Base-by-base conservation (phyloP, 352 stramenopile species). In the Pythium folliculosum region DNA sequence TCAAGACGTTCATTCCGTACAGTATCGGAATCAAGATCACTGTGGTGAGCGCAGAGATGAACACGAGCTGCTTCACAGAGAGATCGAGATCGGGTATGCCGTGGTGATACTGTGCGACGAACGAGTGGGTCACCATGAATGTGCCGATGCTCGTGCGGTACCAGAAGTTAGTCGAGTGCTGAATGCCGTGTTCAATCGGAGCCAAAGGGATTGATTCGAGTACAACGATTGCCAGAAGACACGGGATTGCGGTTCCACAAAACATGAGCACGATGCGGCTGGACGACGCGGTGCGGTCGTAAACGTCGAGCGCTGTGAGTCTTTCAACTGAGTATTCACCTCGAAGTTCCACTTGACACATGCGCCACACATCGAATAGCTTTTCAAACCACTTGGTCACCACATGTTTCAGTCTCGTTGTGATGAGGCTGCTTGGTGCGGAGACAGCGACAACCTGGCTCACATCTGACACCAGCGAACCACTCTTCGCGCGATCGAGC, bases 281-380 rank as follows among this genome's bases (percentile, higher is more conserved):
- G 10, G 37, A 14, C 4, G 48, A 45, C 12, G 32, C 25, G 3
- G 19, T 7, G 37, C 5, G 9, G 23, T 19, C 12, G 27, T 70
- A 70, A n/a, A 49, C 37, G 4, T 65, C 35, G 2, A 70, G 40
- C 2, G 64, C 52, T 12, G 50, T 16, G 52, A 77, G 55, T 30
- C 72, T 65, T 54, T 81, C 60, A 13, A 74, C 16, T 0, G 75
- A 84, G 65, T 76, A 84, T 12, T 80, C 67, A 1, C 75, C 77
- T 1, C 72, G 66, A 6, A 79, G 50, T 52, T 84, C 77, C 0
- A 77, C 70, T 22, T 82, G 72, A 1, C 63, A 63, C 0, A 45
- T 27, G 3, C 58, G 23, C 69, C 72, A 78, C 5, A 43, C 27
- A 5, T 17, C 16, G 3, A 40, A 3, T 9, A 56, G 5, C 21